These are phyloP conservation scores for Begonia masoniana DNA, from an alignment of 306 rosid species.

Conservation along the genomic window DNA sequence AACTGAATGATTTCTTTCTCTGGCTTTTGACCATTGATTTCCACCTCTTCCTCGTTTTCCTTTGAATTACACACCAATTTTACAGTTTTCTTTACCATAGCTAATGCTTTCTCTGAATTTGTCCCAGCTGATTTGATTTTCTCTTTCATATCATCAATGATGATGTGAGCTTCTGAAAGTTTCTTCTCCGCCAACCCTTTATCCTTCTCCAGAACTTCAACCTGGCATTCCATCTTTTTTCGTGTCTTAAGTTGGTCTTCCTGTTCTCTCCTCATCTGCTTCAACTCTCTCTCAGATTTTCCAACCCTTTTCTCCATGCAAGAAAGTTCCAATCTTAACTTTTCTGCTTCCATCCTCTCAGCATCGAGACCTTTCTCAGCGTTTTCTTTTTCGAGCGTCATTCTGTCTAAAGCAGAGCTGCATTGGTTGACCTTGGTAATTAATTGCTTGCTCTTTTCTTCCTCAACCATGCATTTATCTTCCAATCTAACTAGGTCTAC, in stretches of 20 bases:
- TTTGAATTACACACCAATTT: constrained; percentile 15
- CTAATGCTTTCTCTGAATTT: constrained; percentile 28
- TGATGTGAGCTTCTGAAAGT: constrained; percentile 18
- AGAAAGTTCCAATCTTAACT: constrained; percentile 19
- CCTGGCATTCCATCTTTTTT: constrained; percentile 17
- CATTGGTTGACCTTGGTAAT: constrained; percentile 15
- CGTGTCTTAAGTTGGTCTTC: constrained; percentile 18
- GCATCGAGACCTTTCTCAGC: constrained; percentile 21
- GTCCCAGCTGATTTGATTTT: constrained; percentile 24
- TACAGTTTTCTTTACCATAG: constrained; percentile 49
- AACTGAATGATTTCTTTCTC: constrained; percentile 31
- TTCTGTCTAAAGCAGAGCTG: constrained; percentile 13
- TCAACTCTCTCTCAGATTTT: constrained; percentile 23
- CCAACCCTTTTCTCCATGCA: constrained; percentile 21
- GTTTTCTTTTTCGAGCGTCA: constrained; percentile 14
- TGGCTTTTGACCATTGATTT: constrained; percentile 15
- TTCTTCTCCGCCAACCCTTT: constrained; percentile 21
- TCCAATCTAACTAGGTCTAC: constrained; percentile 13
- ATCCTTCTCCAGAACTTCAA: constrained; percentile 29
- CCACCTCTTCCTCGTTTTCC: not conserved
- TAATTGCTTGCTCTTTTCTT: constrained; percentile 25
- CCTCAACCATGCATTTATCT: constrained; percentile 10
- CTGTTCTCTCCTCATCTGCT: constrained; percentile 12
- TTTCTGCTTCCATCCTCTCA: constrained; percentile 33
- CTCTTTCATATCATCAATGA: constrained; percentile 25